Percentiles rank a stretch among this genome's conserved stretches.
These are phyloP conservation scores for Arabidopsis lyrata DNA, from an alignment of 441 rosid genomes.

Conservation along the genomic window DNA sequence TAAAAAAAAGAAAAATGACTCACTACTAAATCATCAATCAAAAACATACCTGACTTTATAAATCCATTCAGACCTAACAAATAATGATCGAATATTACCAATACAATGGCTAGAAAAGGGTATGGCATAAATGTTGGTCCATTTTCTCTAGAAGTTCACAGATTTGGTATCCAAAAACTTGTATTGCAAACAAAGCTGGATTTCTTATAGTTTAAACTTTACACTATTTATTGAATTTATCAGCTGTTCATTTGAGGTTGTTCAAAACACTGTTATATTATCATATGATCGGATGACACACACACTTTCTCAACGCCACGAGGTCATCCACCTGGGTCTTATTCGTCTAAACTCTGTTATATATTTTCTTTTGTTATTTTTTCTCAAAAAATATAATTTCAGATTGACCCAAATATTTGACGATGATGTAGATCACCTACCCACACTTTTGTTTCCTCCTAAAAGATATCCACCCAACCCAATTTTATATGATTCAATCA, in stretches of 20 bases:
- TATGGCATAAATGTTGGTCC: conserved; percentile 35
- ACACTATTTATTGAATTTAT: not conserved
- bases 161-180: not conserved
- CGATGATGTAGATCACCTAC: conserved; percentile 40
- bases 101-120: conserved; percentile 15
- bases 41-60: conserved; percentile 3
- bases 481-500: conserved; percentile 16
- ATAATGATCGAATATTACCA: conserved; percentile 20
- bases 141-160: conserved; percentile 24
- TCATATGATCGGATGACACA: conserved; percentile 23
- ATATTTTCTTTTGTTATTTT: conserved; percentile 30
- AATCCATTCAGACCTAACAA: conserved; percentile 23
- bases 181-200: conserved; percentile 30
- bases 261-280: not conserved
- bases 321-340: conserved; percentile 6
- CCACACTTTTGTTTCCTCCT: conserved; percentile 32
- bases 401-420: conserved; percentile 36
- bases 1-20: not conserved
- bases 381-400: conserved; percentile 33
- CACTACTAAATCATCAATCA: not conserved
- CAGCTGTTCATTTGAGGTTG: conserved; percentile 7
- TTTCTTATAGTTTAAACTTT: conserved; percentile 19
- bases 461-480: conserved; percentile 31
- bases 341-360: conserved; percentile 4
- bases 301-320: not conserved